Evolutionary conservation across 2,329 filamentous ascomycete genomes (phyloP), one percentile per base, ranked within the genome.

Genomic region (Tolypocladium capitatum): DNA sequence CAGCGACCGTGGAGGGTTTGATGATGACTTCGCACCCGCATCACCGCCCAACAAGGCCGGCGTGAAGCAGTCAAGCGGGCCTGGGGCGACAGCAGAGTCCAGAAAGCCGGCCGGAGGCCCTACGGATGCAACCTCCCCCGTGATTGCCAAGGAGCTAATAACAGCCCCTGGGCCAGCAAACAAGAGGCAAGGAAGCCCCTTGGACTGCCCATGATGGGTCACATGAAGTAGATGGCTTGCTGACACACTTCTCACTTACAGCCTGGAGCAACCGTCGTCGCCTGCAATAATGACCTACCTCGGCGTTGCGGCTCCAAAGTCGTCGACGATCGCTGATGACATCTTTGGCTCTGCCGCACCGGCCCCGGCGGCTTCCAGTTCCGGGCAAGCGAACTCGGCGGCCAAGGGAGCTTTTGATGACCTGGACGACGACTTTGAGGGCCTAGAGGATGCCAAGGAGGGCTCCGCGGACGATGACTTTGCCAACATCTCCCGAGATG

Each of bases 1-100:
- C 47, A 85, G 80, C 50, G 86, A 87, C 43, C 78, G 78, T 44
- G 88, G 86, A 38, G 88, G 90, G 0, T 97, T 97, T 60, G 91
- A 94, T 45, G 92, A 98, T 60, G 84, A 96, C 63, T 97, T 97
- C 61, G 83, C 85, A 0, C 80, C 86, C 14, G 75, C 78, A 2
- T 75, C 75, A 5, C 70, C 73, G 24, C 60, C 63, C 27, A 55
- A 61, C 30, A 72, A 69, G 54, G 31, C 48, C 14, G 52, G 51
- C 16, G 53, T 53, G 30, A 55, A 58, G 45, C 49, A 28, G 47
- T 34, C 31, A 11, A 30, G n/a, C 9, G 18, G 13, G 16, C 27
- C 7, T 36, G 45, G 8, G 1, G 31, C 48, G 27, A 46, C 43
- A 9, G 33, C 27, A 33, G 48, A 53, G 41, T 9, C 44, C 27